phyloP scores from a whole-genome alignment of 192 early-diverging fungal species.

The Diversispora eburnea region DNA sequence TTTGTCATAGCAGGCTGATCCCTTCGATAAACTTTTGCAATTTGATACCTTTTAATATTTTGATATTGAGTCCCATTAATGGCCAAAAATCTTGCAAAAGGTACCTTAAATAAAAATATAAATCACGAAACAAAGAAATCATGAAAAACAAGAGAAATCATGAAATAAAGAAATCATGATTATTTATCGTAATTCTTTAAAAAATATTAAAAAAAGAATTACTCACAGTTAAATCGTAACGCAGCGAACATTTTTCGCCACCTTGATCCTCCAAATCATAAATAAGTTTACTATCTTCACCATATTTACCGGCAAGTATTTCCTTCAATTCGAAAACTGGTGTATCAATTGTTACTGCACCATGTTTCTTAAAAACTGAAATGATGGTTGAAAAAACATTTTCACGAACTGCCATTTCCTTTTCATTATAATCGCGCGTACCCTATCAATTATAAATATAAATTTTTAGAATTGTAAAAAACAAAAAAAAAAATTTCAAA shows the following conservation, averaged over 20 bases:
- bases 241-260: slow-evolving; percentile 90
- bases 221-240: slow-evolving; percentile 91
- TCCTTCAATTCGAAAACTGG: slow-evolving; percentile 98
- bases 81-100: slow-evolving; percentile 94
- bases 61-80: slow-evolving; percentile 79
- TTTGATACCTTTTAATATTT: slow-evolving; percentile 95
- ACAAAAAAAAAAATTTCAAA: not conserved
- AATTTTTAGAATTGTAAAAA: not conserved
- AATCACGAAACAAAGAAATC: not conserved
- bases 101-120: slow-evolving; percentile 48
- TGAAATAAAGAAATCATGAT: not conserved
- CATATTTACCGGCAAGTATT: slow-evolving; percentile 94
- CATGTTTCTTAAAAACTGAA: slow-evolving; percentile 90
- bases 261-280: slow-evolving; percentile 98
- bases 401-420: slow-evolving; percentile 97
- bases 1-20: slow-evolving; percentile 98
- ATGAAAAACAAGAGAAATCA: too few species aligned
- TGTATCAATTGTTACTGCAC: slow-evolving; percentile 97
- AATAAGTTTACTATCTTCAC: slow-evolving; percentile 98
- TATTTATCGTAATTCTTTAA: not conserved
- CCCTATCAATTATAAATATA: slow-evolving; percentile 49
- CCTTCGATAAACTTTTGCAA: slow-evolving; percentile 96
- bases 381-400: slow-evolving; percentile 87
- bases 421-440: slow-evolving; percentile 90
- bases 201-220: not conserved